These are phyloP conservation scores for Setaria viridis DNA, from an alignment of 202 grass and related monocot species.

Conservation along the genomic window DNA sequence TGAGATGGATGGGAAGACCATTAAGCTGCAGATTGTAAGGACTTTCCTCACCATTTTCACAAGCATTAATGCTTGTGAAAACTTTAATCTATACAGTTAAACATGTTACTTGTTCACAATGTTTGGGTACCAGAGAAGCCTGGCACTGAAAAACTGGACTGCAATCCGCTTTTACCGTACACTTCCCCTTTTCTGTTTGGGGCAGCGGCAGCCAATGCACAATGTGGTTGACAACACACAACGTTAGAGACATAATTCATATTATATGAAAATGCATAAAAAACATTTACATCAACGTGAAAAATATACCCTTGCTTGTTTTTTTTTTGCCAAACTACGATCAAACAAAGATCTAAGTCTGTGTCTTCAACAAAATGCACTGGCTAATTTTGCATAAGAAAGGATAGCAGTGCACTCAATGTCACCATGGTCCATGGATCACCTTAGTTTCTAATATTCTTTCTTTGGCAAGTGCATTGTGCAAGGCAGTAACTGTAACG, in stretches of 20 bases:
- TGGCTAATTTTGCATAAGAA: neutral
- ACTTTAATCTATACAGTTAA: neutral
- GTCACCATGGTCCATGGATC: neutral
- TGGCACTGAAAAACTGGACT: neutral
- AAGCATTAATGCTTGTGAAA: neutral
- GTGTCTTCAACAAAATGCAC: neutral
- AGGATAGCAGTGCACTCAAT: neutral
- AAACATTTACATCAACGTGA: no score
- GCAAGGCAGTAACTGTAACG: neutral
- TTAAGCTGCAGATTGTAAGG: slow-evolving; percentile 85
- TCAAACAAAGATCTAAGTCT: neutral
- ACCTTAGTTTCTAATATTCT: neutral
- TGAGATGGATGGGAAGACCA: slow-evolving; percentile 69
- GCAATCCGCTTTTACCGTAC: neutral
- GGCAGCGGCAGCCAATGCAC: neutral
- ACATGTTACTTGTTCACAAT: neutral
- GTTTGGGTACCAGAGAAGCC: neutral
- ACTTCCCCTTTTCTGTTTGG: neutral
- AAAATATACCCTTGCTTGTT: neutral
- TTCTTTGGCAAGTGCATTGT: neutral
- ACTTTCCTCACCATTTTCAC: neutral
- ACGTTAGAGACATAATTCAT: neutral
- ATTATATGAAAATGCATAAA: no score
- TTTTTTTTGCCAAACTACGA: neutral
- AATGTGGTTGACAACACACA: neutral